A percentile compares a stretch with the other conserved stretches of the same genome.
phyloP scores from a whole-genome alignment of 2,329 filamentous ascomycete genomes.

The Elsinoe australis region DNA sequence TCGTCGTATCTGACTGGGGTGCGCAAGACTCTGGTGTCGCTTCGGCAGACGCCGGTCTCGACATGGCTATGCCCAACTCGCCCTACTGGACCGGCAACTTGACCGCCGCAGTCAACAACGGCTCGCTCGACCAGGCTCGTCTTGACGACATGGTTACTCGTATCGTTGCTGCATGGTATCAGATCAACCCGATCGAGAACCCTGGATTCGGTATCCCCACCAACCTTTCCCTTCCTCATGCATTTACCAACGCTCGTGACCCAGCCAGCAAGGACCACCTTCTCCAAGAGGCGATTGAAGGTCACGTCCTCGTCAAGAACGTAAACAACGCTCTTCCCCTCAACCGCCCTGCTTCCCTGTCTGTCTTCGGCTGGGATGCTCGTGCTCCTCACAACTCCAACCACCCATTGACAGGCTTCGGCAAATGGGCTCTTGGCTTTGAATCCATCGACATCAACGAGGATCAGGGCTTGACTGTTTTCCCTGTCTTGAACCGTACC shows the following conservation, averaged over 20 bases:
- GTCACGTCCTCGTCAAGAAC: constrained; percentile 59
- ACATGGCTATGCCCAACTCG: constrained; percentile 26
- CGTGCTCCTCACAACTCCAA: constrained; percentile 18
- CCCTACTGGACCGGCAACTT: constrained; percentile 24
- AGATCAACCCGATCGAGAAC: constrained; percentile 20
- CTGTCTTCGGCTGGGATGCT: constrained; percentile 30
- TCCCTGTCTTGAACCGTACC: background rate
- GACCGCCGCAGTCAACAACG: constrained; percentile 28
- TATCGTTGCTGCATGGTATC: constrained; percentile 27
- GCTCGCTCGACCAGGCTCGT: constrained; percentile 26
- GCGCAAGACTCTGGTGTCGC: constrained; percentile 27
- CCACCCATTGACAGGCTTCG: background rate
- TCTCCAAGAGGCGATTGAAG: constrained; percentile 51
- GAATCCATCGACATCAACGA: constrained; percentile 15
- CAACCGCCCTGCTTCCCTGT: constrained; percentile 36
- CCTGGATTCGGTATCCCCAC: constrained; percentile 18
- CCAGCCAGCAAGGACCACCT: constrained; percentile 42
- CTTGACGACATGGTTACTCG: constrained; percentile 31
- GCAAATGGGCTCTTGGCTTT: constrained; percentile 16
- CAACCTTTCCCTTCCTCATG: constrained; percentile 23
- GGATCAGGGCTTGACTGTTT: background rate
- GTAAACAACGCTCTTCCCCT: constrained; percentile 48
- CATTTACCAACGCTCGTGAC: constrained; percentile 47
- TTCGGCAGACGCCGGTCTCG: constrained; percentile 27
- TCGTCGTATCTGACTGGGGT: constrained; percentile 23